Percentiles rank a stretch among this genome's conserved stretches.
Conservation (phyloP, 1,139 yeast species). For the Yamadazyma atlantica region DNA sequence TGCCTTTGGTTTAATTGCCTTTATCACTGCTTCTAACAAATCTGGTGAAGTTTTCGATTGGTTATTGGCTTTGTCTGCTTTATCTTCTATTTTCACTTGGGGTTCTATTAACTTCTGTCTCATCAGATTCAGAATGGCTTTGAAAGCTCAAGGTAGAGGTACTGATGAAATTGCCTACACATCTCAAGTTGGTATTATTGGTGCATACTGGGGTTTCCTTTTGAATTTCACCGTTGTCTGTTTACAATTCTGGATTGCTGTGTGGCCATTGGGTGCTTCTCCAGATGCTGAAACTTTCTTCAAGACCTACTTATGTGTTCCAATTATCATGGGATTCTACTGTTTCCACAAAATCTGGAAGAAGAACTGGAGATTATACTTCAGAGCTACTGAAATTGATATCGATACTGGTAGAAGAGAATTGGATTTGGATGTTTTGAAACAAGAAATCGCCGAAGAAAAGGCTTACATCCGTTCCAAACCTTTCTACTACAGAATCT, state of each 20-base stretch:
- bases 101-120: slow-evolving; percentile 74
- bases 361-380: slow-evolving; percentile 49
- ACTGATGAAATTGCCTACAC: slow-evolving; percentile 66
- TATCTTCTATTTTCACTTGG: slow-evolving; percentile 85
- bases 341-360: slow-evolving; percentile 57
- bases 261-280: slow-evolving; percentile 59
- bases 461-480: slow-evolving; percentile 49
- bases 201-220: slow-evolving; percentile 64
- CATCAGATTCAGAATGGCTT: slow-evolving; percentile 75
- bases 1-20: slow-evolving; percentile 59
- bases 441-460: slow-evolving; percentile 66
- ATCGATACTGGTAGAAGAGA: slow-evolving; percentile 71
- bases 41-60: slow-evolving; percentile 72
- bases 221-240: slow-evolving; percentile 64
- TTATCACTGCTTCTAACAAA: slow-evolving; percentile 65
- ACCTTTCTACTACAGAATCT: slow-evolving; percentile 53
- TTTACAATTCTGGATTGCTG: slow-evolving; percentile 81
- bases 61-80: slow-evolving; percentile 81
- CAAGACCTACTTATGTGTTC: slow-evolving; percentile 60
- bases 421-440: slow-evolving; percentile 60
- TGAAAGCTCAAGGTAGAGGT: slow-evolving; percentile 62
- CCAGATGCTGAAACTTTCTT: slow-evolving; percentile 64
- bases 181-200: slow-evolving; percentile 67
- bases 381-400: slow-evolving; percentile 56
- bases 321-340: slow-evolving; percentile 58